Evolutionary conservation across 1,139 yeast species (phyloP).

Genomic region (Geotrichum phurueaensis): DNA sequence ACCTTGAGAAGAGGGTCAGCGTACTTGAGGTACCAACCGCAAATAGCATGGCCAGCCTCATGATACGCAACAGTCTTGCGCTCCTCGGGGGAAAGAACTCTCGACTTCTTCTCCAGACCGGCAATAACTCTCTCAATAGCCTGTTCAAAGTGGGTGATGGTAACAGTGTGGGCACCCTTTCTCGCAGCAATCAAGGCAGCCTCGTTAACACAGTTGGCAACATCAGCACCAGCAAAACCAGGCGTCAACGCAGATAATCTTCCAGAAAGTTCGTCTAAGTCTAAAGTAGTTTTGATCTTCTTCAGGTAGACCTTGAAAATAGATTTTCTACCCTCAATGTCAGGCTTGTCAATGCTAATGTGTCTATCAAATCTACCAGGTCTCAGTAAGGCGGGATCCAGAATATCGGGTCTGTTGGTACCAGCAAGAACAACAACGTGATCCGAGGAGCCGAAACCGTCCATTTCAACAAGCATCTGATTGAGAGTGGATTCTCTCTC

Average conservation of each 20-base stretch:
- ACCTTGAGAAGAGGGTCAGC: conserved; percentile 94
- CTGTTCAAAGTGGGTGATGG: conserved; percentile 76
- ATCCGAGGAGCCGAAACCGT: conserved; percentile 82
- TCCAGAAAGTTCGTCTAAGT: conserved; percentile 60
- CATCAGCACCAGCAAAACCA: conserved; percentile 97
- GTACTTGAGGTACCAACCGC: conserved; percentile 88
- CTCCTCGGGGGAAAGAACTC: conserved; percentile 78
- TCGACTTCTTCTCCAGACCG: conserved; percentile 86
- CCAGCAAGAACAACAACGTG: conserved; percentile 97
- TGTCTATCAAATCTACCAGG: conserved; percentile 98
- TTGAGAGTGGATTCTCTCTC: conserved; percentile 95
- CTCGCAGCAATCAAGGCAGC: conserved; percentile 97
- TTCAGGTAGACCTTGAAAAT: conserved; percentile 79
- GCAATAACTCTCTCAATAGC: conserved; percentile 97
- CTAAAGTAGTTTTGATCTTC: conserved; percentile 53
- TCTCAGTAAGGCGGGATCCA: conserved; percentile 87
- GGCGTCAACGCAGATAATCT: conserved; percentile 93
- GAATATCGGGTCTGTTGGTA: conserved; percentile 88
- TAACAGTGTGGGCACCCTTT: conserved; percentile 58
- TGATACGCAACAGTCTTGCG: conserved; percentile 90
- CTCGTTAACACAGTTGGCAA: conserved; percentile 94
- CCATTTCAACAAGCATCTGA: conserved; percentile 95
- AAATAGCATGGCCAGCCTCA: conserved; percentile 97
- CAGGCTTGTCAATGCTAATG: conserved; percentile 85
- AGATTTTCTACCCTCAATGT: conserved; percentile 84